These are phyloP conservation scores for Terfezia claveryi DNA, from an alignment of 495 filamentous ascomycete species.

Conservation along the genomic window DNA sequence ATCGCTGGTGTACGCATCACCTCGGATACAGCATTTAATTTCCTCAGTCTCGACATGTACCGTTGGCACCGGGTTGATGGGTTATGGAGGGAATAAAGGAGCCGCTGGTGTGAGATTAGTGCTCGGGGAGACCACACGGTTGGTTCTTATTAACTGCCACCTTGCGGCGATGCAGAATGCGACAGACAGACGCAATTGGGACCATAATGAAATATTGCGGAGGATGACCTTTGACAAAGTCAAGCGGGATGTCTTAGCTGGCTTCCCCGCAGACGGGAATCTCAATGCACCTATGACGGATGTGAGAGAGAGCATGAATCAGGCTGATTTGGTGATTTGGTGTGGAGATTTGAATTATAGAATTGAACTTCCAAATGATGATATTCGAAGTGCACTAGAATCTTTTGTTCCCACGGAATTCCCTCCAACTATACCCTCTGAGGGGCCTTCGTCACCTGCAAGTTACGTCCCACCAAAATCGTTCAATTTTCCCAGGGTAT, in stretches of 20 bases:
- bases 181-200: conserved; percentile 70
- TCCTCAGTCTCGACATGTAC: conserved; percentile 53
- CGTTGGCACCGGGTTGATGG: conserved; percentile 72
- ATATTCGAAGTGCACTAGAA: conserved; percentile 58
- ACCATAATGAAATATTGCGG: conserved; percentile 51
- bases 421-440: conserved; percentile 4
- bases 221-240: conserved; percentile 57
- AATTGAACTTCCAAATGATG: conserved; percentile 70
- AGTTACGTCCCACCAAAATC: conserved; percentile 1
- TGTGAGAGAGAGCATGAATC: conserved; percentile 47
- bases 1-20: conserved; percentile 66
- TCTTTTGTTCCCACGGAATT: conserved; percentile 17
- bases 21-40: conserved; percentile 44
- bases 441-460: conserved; percentile 2
- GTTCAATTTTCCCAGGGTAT: conserved; percentile 10
- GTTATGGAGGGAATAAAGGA: conserved; percentile 93
- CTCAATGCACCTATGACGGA: conserved; percentile 19
- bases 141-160: conserved; percentile 81
- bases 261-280: conserved; percentile 7
- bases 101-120: conserved; percentile 62
- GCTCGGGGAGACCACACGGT: conserved; percentile 68
- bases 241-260: conserved; percentile 31
- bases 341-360: conserved; percentile 95
- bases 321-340: conserved; percentile 87
- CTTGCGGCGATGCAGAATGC: conserved; percentile 68